These are phyloP conservation scores for Talaromyces stipitatus DNA, from an alignment of 495 filamentous ascomycete genomes.

Conservation along the genomic window DNA sequence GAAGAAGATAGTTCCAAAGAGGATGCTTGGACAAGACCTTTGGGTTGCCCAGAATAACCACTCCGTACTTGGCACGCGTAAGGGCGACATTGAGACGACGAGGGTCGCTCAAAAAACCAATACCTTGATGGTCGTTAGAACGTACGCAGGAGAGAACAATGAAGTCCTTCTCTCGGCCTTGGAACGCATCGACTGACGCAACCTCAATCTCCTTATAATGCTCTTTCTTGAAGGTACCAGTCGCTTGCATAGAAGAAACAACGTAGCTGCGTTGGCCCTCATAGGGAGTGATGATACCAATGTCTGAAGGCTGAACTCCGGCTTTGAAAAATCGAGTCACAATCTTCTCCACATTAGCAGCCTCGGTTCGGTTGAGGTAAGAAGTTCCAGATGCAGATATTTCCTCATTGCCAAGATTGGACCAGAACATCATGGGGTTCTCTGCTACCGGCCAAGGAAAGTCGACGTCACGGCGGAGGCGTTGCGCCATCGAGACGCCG, in stretches of 20 bases:
- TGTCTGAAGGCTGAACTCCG: constrained; percentile 83
- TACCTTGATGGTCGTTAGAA: constrained; percentile 98
- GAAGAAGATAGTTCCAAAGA: constrained; percentile 90
- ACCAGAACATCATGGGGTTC: constrained; percentile 99
- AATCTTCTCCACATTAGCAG: constrained; percentile 95
- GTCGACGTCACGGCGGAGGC: constrained; percentile 87
- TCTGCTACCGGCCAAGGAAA: constrained; percentile 97
- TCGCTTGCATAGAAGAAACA: constrained; percentile 97
- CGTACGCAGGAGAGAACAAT: constrained; percentile 97
- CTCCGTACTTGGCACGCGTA: constrained; percentile 90
- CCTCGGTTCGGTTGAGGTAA: constrained; percentile 95
- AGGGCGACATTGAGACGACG: constrained; percentile 98
- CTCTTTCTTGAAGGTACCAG: constrained; percentile 95
- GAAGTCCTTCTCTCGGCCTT: constrained; percentile 98
- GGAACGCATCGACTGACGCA: constrained; percentile 97
- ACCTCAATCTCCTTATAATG: constrained; percentile 99
- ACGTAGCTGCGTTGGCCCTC: constrained; percentile 98
- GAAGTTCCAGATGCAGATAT: constrained; percentile 97
- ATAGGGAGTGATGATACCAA: constrained; percentile 98
- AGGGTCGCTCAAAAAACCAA: constrained; percentile 97
- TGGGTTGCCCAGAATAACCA: constrained; percentile 95
- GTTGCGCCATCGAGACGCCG: constrained; percentile 82
- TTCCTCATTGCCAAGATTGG: constrained; percentile 93
- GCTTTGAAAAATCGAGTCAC: constrained; percentile 99
- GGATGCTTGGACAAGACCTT: constrained; percentile 98